These are phyloP conservation scores for Citrullus colocynthis DNA, from an alignment of 306 rosid genomes.

Conservation along the genomic window DNA sequence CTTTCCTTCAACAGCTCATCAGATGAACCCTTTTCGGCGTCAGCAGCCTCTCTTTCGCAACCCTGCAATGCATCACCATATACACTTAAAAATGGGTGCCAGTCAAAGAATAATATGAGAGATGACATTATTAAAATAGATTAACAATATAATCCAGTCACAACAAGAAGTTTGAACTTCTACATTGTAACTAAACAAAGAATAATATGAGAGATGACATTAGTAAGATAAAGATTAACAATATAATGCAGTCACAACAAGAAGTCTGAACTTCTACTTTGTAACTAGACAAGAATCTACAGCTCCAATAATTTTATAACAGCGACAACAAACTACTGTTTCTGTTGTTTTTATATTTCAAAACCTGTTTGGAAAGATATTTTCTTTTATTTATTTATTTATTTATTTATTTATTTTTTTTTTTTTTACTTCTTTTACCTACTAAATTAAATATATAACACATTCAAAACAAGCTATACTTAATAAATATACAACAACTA, in stretches of 20 bases:
- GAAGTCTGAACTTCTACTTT: neutral
- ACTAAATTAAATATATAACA: neutral
- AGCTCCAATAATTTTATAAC: neutral
- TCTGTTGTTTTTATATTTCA: neutral
- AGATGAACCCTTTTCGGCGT: constrained; percentile 43
- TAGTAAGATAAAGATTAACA: neutral
- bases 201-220: neutral
- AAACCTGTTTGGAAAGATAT: neutral
- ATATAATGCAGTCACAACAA: neutral
- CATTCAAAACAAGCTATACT: neutral
- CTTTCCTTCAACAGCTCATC: constrained; percentile 46
- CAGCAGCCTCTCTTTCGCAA: constrained; percentile 76
- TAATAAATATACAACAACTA: neutral
- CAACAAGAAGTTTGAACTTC: neutral
- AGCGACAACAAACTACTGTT: too few species aligned
- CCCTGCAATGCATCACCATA: constrained; percentile 31
- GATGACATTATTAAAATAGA: neutral
- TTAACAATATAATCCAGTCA: neutral
- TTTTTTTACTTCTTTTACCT: neutral
- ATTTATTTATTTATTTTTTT: neutral
- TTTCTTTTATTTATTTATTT: neutral
- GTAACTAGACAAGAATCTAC: neutral
- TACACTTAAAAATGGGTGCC: neutral
- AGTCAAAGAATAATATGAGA: neutral
- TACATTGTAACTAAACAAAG: neutral